These are phyloP conservation scores for Tetracentron sinense DNA, from an alignment of 164 flowering plant genomes.

Conservation along the genomic window DNA sequence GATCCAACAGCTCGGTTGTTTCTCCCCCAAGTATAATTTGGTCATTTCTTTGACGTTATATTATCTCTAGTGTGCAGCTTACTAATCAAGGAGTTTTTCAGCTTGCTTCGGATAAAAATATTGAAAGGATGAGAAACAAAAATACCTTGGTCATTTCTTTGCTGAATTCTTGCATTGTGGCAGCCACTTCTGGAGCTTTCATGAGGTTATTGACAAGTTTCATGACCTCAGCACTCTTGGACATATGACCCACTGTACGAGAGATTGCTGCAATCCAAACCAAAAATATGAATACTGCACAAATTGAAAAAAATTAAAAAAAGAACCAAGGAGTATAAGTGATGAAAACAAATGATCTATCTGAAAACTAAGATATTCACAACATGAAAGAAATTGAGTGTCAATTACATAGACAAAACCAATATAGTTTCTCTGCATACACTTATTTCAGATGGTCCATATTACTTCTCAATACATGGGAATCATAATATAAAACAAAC, in stretches of 20 bases:
- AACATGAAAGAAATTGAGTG: neutral
- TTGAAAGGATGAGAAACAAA: neutral
- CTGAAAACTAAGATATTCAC: neutral
- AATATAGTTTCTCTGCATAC: neutral
- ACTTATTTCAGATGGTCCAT: neutral
- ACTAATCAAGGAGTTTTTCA: too few relatives aligned
- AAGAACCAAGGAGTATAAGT: neutral
- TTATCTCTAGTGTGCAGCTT: too few relatives aligned
- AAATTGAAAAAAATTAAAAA: neutral
- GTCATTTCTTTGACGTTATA: too few relatives aligned
- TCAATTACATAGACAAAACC: neutral
- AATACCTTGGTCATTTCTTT: neutral
- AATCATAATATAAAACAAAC: too few relatives aligned
- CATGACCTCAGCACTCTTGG: constrained; percentile 74
- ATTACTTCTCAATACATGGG: neutral
- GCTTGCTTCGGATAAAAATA: too few relatives aligned
- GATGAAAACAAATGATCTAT: neutral
- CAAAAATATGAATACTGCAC: neutral
- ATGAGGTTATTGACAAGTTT: constrained; percentile 79
- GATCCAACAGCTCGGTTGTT: too few relatives aligned
- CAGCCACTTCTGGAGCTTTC: constrained; percentile 93
- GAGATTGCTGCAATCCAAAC: constrained; percentile 65
- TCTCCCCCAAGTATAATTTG: too few relatives aligned
- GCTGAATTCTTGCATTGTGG: constrained; percentile 26
- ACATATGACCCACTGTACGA: constrained; percentile 80